Conservation (phyloP, 495 filamentous ascomycete genomes). For the Neurospora africana region DNA sequence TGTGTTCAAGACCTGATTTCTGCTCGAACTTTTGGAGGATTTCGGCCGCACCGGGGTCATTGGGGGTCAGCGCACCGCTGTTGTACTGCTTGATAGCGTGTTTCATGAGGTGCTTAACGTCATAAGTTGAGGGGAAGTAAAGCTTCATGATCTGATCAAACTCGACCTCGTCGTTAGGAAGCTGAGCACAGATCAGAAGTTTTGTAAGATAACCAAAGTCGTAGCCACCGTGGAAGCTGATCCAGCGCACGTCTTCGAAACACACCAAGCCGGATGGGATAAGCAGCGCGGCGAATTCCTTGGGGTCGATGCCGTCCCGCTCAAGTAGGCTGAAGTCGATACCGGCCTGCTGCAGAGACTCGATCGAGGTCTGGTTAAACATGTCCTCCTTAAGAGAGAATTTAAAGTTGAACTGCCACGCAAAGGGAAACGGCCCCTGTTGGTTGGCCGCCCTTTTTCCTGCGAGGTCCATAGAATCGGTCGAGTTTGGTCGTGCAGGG, state of each 20-base stretch:
- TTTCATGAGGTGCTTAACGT: slow-evolving; percentile 97
- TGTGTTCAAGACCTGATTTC: slow-evolving; percentile 82
- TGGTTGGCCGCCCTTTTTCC: slow-evolving; percentile 28
- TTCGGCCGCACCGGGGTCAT: slow-evolving; percentile 50
- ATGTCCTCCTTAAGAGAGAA: slow-evolving; percentile 91
- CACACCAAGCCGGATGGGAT: slow-evolving; percentile 89
- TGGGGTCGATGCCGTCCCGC: slow-evolving; percentile 81
- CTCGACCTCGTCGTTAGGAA: slow-evolving; percentile 78
- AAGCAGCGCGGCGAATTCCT: slow-evolving; percentile 76
- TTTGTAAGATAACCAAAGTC: slow-evolving; percentile 97
- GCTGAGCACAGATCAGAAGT: slow-evolving; percentile 64
- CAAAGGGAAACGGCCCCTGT: slow-evolving; percentile 63
- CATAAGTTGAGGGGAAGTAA: slow-evolving; percentile 87
- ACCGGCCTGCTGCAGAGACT: slow-evolving; percentile 73
- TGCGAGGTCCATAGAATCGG: slow-evolving; percentile 45
- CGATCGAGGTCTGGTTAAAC: slow-evolving; percentile 88
- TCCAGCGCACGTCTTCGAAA: slow-evolving; percentile 80
- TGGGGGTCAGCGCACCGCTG: slow-evolving; percentile 53
- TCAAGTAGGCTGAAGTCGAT: slow-evolving; percentile 79
- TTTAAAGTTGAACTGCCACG: slow-evolving; percentile 99
- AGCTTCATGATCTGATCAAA: slow-evolving; percentile 76
- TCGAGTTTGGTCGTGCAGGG: slow-evolving; percentile 46
- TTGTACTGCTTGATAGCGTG: slow-evolving; percentile 49
- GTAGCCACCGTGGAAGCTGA: slow-evolving; percentile 97
- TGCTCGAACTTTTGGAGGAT: slow-evolving; percentile 70